Base-by-base conservation (phyloP, 2,329 filamentous ascomycete genomes). In the Trichophyton simii region DNA sequence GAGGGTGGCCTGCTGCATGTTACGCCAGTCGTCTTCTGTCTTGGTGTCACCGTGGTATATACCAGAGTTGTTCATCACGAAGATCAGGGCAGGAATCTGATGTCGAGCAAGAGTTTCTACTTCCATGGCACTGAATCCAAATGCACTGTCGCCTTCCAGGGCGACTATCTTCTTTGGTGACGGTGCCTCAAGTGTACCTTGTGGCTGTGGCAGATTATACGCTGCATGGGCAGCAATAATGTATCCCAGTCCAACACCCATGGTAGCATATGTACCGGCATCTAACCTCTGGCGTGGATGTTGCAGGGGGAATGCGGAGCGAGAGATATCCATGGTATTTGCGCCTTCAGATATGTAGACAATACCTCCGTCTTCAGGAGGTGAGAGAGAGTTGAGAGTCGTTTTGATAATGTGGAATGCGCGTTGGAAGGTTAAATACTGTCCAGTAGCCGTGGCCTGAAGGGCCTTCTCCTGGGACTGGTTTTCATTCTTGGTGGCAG, bases 251-350 rank as follows among this genome's bases (percentile, higher is more conserved):
- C 82, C 81, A 0, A 83, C 78, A 1, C 82, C 82, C 82, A 84
- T 83, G 1, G 81, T 83, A 3, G 80, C 82, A 63, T 82, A 79
- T 0, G 81, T 83, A 0, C 81, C 81, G 2, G 82, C 81, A 68
- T 84, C 82, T 22, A 84, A 76, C 22, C 79, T 77, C 15, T 81
- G 75, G 18, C 82, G 77, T 2, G 81, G 81, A 64, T 82, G 75
- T 34, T 80, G 73, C 18, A 83, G 73, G 0, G 78, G 75, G 67
- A 84, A 83, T 50, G 78, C 74, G 11, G 78, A 79, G 20, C 82
- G 78, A 1, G 79, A 82, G 60, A 83, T 83, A 65, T 84, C 82
- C 82, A 83, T 84, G 5, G 81, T 82, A 66, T 83, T 83, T 7
- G 82, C 80, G 5, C 82, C 81, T 71, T 84, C 81, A 0, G 80